phyloP scores from a whole-genome alignment of 805 yeast genomes.

The Nakazawaea sp. region DNA sequence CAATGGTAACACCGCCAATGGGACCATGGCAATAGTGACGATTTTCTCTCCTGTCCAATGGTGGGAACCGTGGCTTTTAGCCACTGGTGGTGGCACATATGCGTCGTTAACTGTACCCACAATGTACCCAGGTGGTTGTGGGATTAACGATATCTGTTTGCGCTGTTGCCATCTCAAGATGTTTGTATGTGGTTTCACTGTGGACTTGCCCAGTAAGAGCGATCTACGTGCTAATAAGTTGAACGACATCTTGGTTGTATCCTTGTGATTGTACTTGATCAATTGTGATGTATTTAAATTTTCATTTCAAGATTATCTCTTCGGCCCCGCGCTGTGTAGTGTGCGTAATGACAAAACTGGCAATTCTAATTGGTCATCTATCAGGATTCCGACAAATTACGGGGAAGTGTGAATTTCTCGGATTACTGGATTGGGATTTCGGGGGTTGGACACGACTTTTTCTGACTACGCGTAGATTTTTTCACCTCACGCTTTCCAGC shows the following conservation, averaged over 20 bases:
- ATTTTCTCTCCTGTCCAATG: constrained; percentile 92
- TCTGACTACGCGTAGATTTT: too few species aligned
- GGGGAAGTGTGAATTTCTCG: too few species aligned
- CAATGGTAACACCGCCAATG: constrained; percentile 71
- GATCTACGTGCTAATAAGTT: background rate
- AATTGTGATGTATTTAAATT: too few species aligned
- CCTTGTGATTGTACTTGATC: too few species aligned
- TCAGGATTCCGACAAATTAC: too few species aligned
- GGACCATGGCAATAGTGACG: constrained; percentile 65
- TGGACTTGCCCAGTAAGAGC: background rate
- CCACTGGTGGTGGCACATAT: constrained; percentile 54
- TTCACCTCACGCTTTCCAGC: too few species aligned
- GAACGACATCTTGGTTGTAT: constrained; percentile 10
- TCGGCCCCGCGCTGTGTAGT: too few species aligned
- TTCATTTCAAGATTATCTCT: too few species aligned
- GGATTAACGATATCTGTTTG: constrained; percentile 36
- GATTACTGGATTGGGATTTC: too few species aligned
- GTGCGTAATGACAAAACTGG: too few species aligned
- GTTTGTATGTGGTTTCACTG: background rate
- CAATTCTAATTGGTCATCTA: too few species aligned
- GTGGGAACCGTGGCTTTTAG: constrained; percentile 70
- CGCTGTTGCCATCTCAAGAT: background rate
- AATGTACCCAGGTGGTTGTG: constrained; percentile 86
- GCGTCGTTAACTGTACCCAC: constrained; percentile 95
- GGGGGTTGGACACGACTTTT: too few species aligned